phyloP scores from a whole-genome alignment of 192 early-diverging fungal species.

The Linnemannia schmuckeri region DNA sequence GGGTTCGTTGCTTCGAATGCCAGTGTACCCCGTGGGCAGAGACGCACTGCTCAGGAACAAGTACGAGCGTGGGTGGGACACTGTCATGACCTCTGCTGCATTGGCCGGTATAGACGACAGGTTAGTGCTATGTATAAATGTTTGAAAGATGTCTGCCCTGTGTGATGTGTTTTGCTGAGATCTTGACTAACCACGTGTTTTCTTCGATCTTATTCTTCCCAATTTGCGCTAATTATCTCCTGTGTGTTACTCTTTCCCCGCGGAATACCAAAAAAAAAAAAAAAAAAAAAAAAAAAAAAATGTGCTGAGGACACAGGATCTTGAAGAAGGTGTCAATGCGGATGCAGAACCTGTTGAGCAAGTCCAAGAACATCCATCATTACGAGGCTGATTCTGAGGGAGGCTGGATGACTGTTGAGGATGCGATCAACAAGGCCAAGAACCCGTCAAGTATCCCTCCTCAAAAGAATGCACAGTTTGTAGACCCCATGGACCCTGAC shows the following conservation, averaged over 20 bases:
- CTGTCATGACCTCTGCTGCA: constrained; percentile 39
- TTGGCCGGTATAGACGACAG: constrained; percentile 42
- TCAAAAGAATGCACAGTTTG: not conserved
- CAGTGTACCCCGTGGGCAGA: not conserved
- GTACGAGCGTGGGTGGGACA: constrained; percentile 44
- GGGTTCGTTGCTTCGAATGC: constrained; percentile 26
- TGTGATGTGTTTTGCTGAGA: not conserved
- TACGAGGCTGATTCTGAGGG: constrained; percentile 11
- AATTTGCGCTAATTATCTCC: not conserved
- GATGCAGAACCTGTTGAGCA: constrained; percentile 30
- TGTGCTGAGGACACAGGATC: constrained; percentile 11
- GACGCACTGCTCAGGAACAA: not conserved
- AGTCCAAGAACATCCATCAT: not conserved
- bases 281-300: too few species aligned
- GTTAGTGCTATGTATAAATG: not conserved
- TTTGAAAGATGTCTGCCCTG: not conserved
- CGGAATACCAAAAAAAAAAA: not conserved
- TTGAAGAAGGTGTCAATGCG: constrained; percentile 34
- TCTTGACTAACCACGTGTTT: constrained; percentile 6
- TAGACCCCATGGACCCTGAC: not conserved
- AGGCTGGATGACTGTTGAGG: not conserved
- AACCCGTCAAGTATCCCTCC: too few species aligned
- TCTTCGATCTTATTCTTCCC: not conserved
- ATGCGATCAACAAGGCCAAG: not conserved
- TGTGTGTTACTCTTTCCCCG: not conserved